A percentile compares a stretch with the other conserved stretches of the same genome.
Conservation (phyloP, 805 yeast genomes). For the Kregervanrija pseudodelftensis region DNA sequence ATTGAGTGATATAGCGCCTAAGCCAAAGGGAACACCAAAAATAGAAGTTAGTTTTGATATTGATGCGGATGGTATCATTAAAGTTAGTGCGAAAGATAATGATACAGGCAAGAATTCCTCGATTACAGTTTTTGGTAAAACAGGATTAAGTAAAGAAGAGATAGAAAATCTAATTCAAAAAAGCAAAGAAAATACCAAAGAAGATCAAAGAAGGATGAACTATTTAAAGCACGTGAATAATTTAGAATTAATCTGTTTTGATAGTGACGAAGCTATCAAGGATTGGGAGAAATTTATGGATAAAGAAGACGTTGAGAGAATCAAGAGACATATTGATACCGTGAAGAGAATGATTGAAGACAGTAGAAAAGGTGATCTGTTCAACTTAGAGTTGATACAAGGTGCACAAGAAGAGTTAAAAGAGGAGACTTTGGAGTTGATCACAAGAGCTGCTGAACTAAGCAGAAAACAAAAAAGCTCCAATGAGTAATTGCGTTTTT, state of each 20-base stretch:
- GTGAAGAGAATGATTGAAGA: constrained; percentile 25
- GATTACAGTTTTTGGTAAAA: constrained; percentile 93
- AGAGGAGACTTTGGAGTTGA: constrained; percentile 20
- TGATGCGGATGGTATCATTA: constrained; percentile 95
- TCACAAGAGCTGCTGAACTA: constrained; percentile 22
- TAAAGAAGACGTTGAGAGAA: constrained; percentile 7
- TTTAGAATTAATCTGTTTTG: constrained; percentile 29
- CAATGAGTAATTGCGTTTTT: no score
- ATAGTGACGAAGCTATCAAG: constrained; percentile 27
- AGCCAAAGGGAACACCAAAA: constrained; percentile 85
- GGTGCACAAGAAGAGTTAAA: constrained; percentile 31
- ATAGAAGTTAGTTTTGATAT: constrained; percentile 90
- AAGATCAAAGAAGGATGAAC: constrained; percentile 41
- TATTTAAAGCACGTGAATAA: constrained; percentile 77
- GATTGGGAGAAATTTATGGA: constrained; percentile 18
- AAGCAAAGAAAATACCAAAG: constrained; percentile 82
- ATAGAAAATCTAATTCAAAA: constrained; percentile 87
- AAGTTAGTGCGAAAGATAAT: constrained; percentile 90
- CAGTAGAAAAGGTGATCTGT: constrained; percentile 24
- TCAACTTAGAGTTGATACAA: constrained; percentile 22
- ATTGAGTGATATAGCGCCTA: constrained; percentile 83
- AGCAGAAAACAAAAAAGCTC: constrained; percentile 2
- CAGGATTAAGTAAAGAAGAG: constrained; percentile 85
- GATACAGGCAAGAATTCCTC: constrained; percentile 91
- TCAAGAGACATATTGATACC: constrained; percentile 17